Evolutionary conservation across 352 stramenopile genomes (phyloP).

Genomic region (Elongisporangium anandrum): DNA sequence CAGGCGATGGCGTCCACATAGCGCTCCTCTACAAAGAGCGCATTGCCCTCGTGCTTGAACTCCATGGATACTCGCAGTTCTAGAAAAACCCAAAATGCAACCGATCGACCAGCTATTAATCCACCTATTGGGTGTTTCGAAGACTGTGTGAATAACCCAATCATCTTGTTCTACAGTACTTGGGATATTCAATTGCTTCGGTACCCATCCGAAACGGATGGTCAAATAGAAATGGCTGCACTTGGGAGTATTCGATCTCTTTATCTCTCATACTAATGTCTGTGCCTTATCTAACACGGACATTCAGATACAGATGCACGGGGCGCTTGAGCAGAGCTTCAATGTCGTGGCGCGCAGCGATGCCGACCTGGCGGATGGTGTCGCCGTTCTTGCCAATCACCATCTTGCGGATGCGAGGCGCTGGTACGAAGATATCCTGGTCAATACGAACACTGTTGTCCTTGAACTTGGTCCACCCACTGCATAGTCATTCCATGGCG

Average conservation of each 20-base stretch:
- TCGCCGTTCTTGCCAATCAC: conserved; percentile 75
- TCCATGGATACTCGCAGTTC: conserved; percentile 37
- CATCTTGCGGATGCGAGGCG: conserved; percentile 72
- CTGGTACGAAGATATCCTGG: conserved; percentile 84
- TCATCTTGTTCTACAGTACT: background rate
- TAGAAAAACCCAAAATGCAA: conserved; percentile 6
- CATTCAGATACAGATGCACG: conserved; percentile 84
- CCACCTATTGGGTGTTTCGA: background rate
- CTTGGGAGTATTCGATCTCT: background rate
- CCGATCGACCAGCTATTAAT: background rate
- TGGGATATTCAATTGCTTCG: background rate
- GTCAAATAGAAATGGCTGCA: background rate
- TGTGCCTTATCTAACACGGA: conserved; percentile 44
- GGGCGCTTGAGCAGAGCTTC: conserved; percentile 59
- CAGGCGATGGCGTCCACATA: conserved; percentile 55
- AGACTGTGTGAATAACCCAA: background rate
- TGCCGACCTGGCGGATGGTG: conserved; percentile 68
- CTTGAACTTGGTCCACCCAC: conserved; percentile 82
- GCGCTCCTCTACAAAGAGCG: conserved; percentile 79
- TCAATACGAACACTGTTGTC: conserved; percentile 86
- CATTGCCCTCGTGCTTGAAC: conserved; percentile 68
- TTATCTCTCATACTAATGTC: background rate
- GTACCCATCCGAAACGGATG: background rate
- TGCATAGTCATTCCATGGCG: conserved; percentile 3
- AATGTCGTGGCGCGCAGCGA: conserved; percentile 73